Evolutionary conservation across 768 basidiomycete genomes (phyloP).

Genomic region (Mycena epipterygia): DNA sequence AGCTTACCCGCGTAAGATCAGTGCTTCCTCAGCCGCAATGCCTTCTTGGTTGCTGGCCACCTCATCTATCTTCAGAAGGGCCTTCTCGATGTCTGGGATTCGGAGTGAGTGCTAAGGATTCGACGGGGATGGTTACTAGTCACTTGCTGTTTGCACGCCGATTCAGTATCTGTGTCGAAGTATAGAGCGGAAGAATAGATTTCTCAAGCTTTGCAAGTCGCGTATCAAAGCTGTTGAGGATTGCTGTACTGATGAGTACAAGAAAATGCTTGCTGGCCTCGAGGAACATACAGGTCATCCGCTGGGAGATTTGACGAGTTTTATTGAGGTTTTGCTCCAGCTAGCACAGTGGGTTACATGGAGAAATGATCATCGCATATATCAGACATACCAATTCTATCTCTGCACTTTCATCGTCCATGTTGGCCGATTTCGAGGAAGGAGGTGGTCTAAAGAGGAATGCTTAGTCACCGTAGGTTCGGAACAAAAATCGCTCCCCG

Average conservation of each 20-base stretch:
- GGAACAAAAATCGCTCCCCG: too few relatives aligned
- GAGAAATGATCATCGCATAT: background rate
- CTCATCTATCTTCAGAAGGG: conserved; percentile 83
- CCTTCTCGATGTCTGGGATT: conserved; percentile 81
- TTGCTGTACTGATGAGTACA: conserved; percentile 66
- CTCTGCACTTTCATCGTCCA: conserved; percentile 64
- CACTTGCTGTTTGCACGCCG: conserved; percentile 76
- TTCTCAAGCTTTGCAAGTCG: conserved; percentile 88
- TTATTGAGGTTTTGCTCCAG: conserved; percentile 91
- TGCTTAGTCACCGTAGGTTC: too few relatives aligned
- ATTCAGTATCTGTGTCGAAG: conserved; percentile 82
- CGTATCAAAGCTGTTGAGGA: conserved; percentile 87
- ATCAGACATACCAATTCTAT: conserved; percentile 62
- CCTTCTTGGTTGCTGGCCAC: conserved; percentile 83
- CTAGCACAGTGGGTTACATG: conserved; percentile 53
- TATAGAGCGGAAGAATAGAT: conserved; percentile 87
- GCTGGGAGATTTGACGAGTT: conserved; percentile 85
- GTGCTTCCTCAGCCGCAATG: conserved; percentile 80
- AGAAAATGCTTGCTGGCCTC: conserved; percentile 6
- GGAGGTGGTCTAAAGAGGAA: too few relatives aligned
- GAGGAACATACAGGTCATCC: conserved; percentile 80
- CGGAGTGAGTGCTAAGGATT: background rate
- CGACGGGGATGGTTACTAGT: background rate
- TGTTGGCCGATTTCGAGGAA: background rate
- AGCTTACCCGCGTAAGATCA: conserved; percentile 82